Conservation (phyloP, 768 basidiomycete genomes). For the Mycena haematopus region DNA sequence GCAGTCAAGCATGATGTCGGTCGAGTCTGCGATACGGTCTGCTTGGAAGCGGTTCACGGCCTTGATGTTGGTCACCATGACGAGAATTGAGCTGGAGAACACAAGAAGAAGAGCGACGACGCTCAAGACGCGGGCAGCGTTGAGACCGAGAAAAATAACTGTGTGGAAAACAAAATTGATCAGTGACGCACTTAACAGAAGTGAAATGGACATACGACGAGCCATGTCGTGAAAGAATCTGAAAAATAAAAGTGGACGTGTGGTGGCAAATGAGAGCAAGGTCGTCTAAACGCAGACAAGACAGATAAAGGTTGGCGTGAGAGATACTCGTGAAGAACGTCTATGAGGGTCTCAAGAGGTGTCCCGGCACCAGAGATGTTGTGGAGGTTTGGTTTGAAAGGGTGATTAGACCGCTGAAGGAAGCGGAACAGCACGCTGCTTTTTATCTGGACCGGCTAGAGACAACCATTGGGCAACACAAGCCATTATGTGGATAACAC, state of each 20-base stretch:
- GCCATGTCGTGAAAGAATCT: constrained; percentile 19
- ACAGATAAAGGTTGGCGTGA: constrained; percentile 12
- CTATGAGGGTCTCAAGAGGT: constrained; percentile 17
- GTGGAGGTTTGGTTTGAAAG: constrained; percentile 3
- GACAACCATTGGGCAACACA: background rate
- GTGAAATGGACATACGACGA: constrained; percentile 15
- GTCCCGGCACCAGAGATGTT: constrained; percentile 25
- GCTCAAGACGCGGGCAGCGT: constrained; percentile 76
- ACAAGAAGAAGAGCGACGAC: constrained; percentile 82
- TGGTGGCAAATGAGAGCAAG: constrained; percentile 13
- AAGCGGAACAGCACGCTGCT: background rate
- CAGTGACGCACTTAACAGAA: background rate
- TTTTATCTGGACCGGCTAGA: constrained; percentile 21
- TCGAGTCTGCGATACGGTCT: constrained; percentile 42
- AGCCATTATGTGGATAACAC: constrained; percentile 26
- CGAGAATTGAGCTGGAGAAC: constrained; percentile 76
- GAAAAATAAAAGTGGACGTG: background rate
- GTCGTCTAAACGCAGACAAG: constrained; percentile 14
- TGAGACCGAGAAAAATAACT: constrained; percentile 76
- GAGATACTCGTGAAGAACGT: constrained; percentile 25
- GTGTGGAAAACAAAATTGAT: background rate
- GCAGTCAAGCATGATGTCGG: constrained; percentile 52
- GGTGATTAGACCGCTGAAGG: constrained; percentile 12
- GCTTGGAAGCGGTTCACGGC: constrained; percentile 72
- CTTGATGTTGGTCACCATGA: constrained; percentile 76